phyloP scores from a whole-genome alignment of 495 filamentous ascomycete species.

The Penicillium atrosanguineum region DNA sequence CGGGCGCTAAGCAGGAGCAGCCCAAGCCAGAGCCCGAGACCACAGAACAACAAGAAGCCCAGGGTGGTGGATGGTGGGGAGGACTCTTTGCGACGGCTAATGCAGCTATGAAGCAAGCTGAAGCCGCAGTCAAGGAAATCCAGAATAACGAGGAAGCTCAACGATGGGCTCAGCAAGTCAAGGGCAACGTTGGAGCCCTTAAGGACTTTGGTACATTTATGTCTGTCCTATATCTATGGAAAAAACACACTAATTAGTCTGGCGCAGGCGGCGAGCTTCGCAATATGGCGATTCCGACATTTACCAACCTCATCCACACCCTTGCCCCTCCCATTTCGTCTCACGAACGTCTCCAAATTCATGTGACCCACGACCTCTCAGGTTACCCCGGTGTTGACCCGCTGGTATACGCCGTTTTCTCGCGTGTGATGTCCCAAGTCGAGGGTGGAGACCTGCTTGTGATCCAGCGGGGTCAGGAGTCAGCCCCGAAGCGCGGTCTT shows the following conservation, averaged over 20 bases:
- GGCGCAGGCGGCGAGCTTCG: slow-evolving; percentile 79
- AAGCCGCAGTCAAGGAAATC: slow-evolving; percentile 90
- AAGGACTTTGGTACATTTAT: slow-evolving; percentile 69
- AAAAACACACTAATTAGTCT: slow-evolving; percentile 16
- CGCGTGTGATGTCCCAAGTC: slow-evolving; percentile 95
- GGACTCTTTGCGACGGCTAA: slow-evolving; percentile 65
- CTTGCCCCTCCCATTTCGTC: slow-evolving; percentile 96
- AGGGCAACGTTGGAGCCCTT: slow-evolving; percentile 83
- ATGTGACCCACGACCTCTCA: slow-evolving; percentile 92
- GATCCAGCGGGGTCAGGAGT: slow-evolving; percentile 87
- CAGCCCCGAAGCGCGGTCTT: slow-evolving; percentile 62
- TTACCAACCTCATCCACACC: slow-evolving; percentile 89
- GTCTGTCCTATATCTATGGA: not conserved
- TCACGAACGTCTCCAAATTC: slow-evolving; percentile 96
- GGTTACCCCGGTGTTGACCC: slow-evolving; percentile 94
- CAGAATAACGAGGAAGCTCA: slow-evolving; percentile 95
- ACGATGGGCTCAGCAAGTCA: slow-evolving; percentile 92
- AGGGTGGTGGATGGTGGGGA: slow-evolving; percentile 84
- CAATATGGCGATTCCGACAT: slow-evolving; percentile 87
- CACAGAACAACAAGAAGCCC: slow-evolving; percentile 35
- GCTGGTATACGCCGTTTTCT: slow-evolving; percentile 89
- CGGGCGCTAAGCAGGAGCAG: slow-evolving; percentile 50
- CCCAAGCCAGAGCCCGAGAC: slow-evolving; percentile 32
- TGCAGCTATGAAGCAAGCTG: slow-evolving; percentile 91
- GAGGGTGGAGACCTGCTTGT: slow-evolving; percentile 97